Base-by-base conservation (phyloP, 108 stramenopile genomes). In the Cylindrotheca closterium region DNA sequence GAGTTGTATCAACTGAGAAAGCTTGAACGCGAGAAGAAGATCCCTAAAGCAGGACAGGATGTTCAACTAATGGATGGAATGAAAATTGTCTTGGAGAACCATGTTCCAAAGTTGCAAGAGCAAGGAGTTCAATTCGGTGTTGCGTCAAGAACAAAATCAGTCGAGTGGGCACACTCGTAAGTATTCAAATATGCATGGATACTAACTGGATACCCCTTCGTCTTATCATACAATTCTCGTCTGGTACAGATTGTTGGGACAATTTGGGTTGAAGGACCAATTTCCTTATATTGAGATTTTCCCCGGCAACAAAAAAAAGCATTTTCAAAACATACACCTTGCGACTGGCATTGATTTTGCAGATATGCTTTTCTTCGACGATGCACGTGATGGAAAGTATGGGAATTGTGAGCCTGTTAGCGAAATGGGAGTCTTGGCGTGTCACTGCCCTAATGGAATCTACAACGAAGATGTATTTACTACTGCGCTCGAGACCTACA, bases 351-450 rank as follows among this genome's bases (percentile, higher is more conserved):
- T 94, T 7, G 28, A 75, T 0, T 93, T 74, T 60, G 72, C 82
- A 21, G 75, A 90, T 21, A 96, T 94, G 92, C 48, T 82, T 1
- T 96, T 96, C 67, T 95, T 96, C 67, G 96, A 96, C 68, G 89
- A 96, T 67, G 88, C 80, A 7, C 70, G 81, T 19, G 86, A 85
- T 60, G 88, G 88, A 22, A 77, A 63, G 31, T 86, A 63, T 54
- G 88, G 88, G 1, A 90, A 90, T 47, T 88, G 87, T 46, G 85
- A 74, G 30, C 84, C 83, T 1, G 87, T 91, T 2, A 62, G 73
- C n/a, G 52, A 67, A 1, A 56, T 91, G 63, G 90, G 90, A 10
- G 90, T 91, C 0, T 51, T 85, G 27, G 70, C 70, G 37, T 87
- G 81, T 0, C 85, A 91, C 54, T 81, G 79, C 58, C 87, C 90